These are phyloP conservation scores for Ilyonectria robusta DNA, from an alignment of 2,329 filamentous ascomycete genomes.

Conservation along the genomic window DNA sequence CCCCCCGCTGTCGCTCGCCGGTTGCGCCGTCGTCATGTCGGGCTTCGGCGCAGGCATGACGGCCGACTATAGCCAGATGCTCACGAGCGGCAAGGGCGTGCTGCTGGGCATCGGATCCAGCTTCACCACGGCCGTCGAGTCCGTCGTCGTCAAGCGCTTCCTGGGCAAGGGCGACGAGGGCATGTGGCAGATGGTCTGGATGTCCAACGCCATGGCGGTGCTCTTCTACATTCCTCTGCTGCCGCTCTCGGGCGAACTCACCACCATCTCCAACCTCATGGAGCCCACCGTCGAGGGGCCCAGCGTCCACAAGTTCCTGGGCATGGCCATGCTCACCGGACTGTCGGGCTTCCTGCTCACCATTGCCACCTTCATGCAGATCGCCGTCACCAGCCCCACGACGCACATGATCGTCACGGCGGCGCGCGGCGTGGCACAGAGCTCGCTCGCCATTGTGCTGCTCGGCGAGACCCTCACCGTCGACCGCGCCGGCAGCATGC, in stretches of 20 bases:
- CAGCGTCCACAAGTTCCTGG: slow-evolving; percentile 41
- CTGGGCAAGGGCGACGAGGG: slow-evolving; percentile 46
- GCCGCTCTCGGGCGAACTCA: slow-evolving; percentile 44
- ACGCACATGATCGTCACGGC: slow-evolving; percentile 48
- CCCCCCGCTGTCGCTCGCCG: slow-evolving; percentile 45
- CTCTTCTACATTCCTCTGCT: slow-evolving; percentile 46
- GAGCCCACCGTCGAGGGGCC: slow-evolving; percentile 23
- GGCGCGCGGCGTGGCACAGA: slow-evolving; percentile 46
- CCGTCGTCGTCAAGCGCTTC: slow-evolving; percentile 46
- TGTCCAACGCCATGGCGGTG: slow-evolving; percentile 47
- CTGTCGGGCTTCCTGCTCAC: slow-evolving; percentile 47
- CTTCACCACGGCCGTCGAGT: slow-evolving; percentile 47
- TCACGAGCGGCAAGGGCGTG: slow-evolving; percentile 46
- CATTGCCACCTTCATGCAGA: slow-evolving; percentile 48
- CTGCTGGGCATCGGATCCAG: slow-evolving; percentile 45
- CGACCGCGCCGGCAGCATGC: slow-evolving; percentile 46
- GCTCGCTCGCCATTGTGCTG: slow-evolving; percentile 45
- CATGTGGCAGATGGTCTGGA: slow-evolving; percentile 50
- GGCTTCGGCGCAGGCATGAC: slow-evolving; percentile 47
- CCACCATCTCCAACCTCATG: slow-evolving; percentile 38
- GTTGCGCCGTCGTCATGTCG: slow-evolving; percentile 47
- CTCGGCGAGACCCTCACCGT: slow-evolving; percentile 44
- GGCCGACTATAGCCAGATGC: slow-evolving; percentile 47
- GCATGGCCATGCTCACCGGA: slow-evolving; percentile 41
- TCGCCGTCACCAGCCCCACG: slow-evolving; percentile 47